A percentile compares a stretch with the other conserved stretches of the same genome.
Conservation (phyloP, 1,284 basidiomycete species). For the Meripilus lineatus region DNA sequence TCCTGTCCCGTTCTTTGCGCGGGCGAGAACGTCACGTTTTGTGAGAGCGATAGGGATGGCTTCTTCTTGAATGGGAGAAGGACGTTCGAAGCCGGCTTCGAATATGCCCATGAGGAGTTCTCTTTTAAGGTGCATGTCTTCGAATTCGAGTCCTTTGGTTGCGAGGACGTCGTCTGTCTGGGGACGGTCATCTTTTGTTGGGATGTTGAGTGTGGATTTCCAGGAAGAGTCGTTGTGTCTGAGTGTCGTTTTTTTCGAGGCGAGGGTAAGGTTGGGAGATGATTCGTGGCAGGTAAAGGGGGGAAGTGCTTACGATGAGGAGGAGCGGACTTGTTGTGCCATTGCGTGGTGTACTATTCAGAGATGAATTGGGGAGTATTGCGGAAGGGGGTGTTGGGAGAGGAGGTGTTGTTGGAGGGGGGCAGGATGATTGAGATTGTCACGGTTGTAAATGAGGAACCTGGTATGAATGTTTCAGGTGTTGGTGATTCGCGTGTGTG, state of each 20-base stretch:
- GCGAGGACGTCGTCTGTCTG: slow-evolving; percentile 94
- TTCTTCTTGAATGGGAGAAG: slow-evolving; percentile 98
- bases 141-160: slow-evolving; percentile 90
- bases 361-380: too few species aligned
- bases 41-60: slow-evolving; percentile 86
- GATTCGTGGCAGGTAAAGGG: slow-evolving; percentile 14
- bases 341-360: neutral
- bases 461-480: too few species aligned
- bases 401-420: too few species aligned
- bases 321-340: slow-evolving; percentile 34
- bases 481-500: too few species aligned
- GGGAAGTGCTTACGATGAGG: slow-evolving; percentile 32
- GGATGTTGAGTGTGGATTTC: slow-evolving; percentile 77
- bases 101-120: slow-evolving; percentile 85
- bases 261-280: slow-evolving; percentile 19
- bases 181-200: slow-evolving; percentile 87
- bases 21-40: slow-evolving; percentile 89
- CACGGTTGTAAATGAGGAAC: too few species aligned
- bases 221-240: slow-evolving; percentile 39
- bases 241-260: too few species aligned
- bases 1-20: slow-evolving; percentile 87
- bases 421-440: too few species aligned
- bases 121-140: slow-evolving; percentile 63
- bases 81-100: slow-evolving; percentile 95
- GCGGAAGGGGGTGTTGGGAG: too few species aligned